phyloP scores from a whole-genome alignment of 352 stramenopile species.

The Globisporangium nagaii region DNA sequence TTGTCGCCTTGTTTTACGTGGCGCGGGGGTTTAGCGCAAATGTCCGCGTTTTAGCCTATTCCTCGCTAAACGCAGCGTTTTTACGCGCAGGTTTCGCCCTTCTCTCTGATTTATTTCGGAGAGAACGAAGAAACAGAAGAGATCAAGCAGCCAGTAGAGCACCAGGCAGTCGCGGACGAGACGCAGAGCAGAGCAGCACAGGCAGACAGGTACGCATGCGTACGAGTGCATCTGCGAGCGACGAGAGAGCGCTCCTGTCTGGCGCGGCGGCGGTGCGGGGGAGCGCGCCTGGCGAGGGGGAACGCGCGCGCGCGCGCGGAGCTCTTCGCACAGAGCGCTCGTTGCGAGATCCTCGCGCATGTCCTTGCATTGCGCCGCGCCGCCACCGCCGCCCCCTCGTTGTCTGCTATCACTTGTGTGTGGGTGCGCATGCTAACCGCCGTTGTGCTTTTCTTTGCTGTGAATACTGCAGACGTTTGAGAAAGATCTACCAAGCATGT shows the following conservation, averaged over 20 bases:
- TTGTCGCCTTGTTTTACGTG: no score
- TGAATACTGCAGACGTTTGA: not conserved
- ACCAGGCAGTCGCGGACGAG: conserved; percentile 2
- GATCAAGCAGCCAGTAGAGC: not conserved
- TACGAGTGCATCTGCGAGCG: no score
- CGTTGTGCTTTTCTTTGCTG: not conserved
- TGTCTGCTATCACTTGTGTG: no score
- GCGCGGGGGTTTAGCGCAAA: no score
- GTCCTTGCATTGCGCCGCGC: no score
- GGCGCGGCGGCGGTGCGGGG: not conserved
- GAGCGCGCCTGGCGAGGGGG: no score
- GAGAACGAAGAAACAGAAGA: conserved; percentile 11
- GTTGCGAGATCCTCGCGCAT: no score
- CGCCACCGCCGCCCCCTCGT: no score
- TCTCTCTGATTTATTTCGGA: no score
- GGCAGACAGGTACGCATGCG: not conserved
- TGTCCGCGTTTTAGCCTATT: not conserved
- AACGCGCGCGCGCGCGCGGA: no score
- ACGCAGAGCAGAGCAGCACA: not conserved
- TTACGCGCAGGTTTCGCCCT: not conserved
- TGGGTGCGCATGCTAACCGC: not conserved
- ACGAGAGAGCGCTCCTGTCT: not conserved
- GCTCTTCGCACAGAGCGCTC: no score
- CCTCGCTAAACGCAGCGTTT: no score
- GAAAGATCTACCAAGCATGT: conserved; percentile 52